Conservation (phyloP, 1,284 basidiomycete genomes). For the Mycena citricolor region DNA sequence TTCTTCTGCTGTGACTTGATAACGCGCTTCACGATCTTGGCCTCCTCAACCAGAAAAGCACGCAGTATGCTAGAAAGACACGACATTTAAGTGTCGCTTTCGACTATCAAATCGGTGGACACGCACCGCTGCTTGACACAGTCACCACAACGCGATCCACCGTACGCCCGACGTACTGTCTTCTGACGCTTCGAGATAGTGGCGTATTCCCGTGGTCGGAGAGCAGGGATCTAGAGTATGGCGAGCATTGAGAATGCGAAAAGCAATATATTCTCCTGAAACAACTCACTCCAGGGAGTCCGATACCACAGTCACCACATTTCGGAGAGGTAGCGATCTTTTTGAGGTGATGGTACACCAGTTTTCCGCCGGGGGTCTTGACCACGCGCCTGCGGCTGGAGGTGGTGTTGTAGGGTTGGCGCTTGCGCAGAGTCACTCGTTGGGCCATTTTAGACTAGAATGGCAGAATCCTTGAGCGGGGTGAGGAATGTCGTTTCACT, state of each 20-base stretch:
- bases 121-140: slow-evolving; percentile 90
- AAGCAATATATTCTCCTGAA: not conserved
- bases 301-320: slow-evolving; percentile 95
- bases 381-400: slow-evolving; percentile 94
- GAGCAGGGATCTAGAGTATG: slow-evolving; percentile 74
- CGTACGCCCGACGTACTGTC: slow-evolving; percentile 91
- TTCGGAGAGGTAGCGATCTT: slow-evolving; percentile 88
- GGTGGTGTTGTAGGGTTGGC: slow-evolving; percentile 98
- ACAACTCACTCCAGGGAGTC: slow-evolving; percentile 82
- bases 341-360: slow-evolving; percentile 89
- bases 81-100: not conserved
- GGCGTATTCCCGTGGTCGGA: slow-evolving; percentile 91
- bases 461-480: not conserved
- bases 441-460: slow-evolving; percentile 77
- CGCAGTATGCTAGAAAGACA: slow-evolving; percentile 78
- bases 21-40: slow-evolving; percentile 99
- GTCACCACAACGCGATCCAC: slow-evolving; percentile 91
- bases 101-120: slow-evolving; percentile 1
- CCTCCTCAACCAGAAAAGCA: slow-evolving; percentile 99
- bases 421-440: slow-evolving; percentile 99
- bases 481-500: not conserved
- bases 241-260: not conserved
- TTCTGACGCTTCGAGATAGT: slow-evolving; percentile 95
- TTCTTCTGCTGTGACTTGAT: slow-evolving; percentile 84
- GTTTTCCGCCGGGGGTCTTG: slow-evolving; percentile 94